Evolutionary conservation across 345 rosid species (phyloP), one percentile per base, ranked within the genome.

Genomic region (Linum lewisii): DNA sequence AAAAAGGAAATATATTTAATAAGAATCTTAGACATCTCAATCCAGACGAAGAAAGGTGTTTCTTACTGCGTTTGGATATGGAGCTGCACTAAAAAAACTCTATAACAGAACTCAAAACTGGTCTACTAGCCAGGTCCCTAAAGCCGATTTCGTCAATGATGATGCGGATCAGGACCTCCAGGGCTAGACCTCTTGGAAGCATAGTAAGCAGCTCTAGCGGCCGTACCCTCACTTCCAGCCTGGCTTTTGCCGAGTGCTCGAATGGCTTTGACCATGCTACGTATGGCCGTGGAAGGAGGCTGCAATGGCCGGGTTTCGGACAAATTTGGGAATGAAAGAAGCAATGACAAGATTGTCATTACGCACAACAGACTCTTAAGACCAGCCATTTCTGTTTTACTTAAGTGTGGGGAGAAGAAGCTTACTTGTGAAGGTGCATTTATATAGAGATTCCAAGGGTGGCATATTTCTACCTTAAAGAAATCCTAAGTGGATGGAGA

Each of bases 81-180:
- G n/a, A n/a, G n/a, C 21, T 11, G 23, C 56, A 23, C 20, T n/a
- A 7, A 23, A 21, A 54, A 54, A 2, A 16, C 16, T 42, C 18
- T 11, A 10, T 8, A 14, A 23, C 26, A 54, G 14, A 23, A 13
- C 26, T 14, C 11, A 21, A 57, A 1, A 6, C 15, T 50, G 26
- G 13, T 24, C 71, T 71, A 71, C 37, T 58, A 45, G 4, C 34
- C 5, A 42, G 47, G 3, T 42, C 16, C n/a, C n/a, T n/a, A n/a
- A n/a, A n/a, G n/a, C n/a, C 15, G 13, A 16, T 64, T 68, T 23
- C 14, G 53, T 6, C 29, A 68, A 61, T 79, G 90, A 62, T 84
- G 87, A 0, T 72, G 78, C 0, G 79, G 68, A 58, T 77, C 81
- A 24, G 84, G 82, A 8, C 90, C 87, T 11, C 82, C 87, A 0